Evolutionary conservation across 2,329 filamentous ascomycete species (phyloP).

Genomic region (Metarhizium guizhouense): DNA sequence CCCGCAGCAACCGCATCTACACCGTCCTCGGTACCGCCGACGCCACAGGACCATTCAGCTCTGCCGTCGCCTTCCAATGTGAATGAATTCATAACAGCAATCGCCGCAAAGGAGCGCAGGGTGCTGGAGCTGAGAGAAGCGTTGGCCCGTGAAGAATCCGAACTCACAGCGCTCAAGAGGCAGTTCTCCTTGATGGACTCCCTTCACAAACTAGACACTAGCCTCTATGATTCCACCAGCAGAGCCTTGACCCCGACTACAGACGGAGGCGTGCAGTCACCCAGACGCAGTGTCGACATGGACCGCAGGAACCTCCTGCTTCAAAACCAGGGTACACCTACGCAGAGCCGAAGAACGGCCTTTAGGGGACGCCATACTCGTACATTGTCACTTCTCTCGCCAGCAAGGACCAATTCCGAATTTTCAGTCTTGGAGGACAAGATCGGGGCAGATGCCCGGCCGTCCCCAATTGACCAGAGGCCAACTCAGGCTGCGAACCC

Average conservation of each 20-base stretch:
- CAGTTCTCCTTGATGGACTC: slow-evolving; percentile 75
- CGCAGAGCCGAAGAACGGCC: slow-evolving; percentile 46
- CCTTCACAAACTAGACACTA: slow-evolving; percentile 58
- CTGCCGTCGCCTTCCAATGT: slow-evolving; percentile 42
- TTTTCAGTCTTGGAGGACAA: slow-evolving; percentile 34
- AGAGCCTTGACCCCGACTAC: slow-evolving; percentile 4
- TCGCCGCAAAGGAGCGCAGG: slow-evolving; percentile 83
- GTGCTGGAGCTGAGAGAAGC: slow-evolving; percentile 90
- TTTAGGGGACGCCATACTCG: slow-evolving; percentile 59
- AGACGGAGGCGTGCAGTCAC: slow-evolving; percentile 23
- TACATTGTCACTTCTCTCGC: slow-evolving; percentile 75
- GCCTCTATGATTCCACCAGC: slow-evolving; percentile 4
- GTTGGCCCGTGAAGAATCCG: slow-evolving; percentile 69
- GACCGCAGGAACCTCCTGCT: slow-evolving; percentile 66
- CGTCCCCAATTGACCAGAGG: slow-evolving; percentile 21
- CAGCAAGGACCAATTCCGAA: slow-evolving; percentile 35
- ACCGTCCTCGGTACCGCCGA: slow-evolving; percentile 37
- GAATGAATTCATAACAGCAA: slow-evolving; percentile 71
- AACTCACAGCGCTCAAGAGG: slow-evolving; percentile 69
- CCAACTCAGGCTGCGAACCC: slow-evolving; percentile 27
- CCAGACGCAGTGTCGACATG: slow-evolving; percentile 47
- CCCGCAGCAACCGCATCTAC: slow-evolving; percentile 34
- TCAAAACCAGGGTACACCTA: slow-evolving; percentile 34
- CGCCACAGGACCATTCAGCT: slow-evolving; percentile 37
- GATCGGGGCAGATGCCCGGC: slow-evolving; percentile 16